These are phyloP conservation scores for Cytospora chrysosperma DNA, from an alignment of 2,329 filamentous ascomycete species.

Conservation along the genomic window DNA sequence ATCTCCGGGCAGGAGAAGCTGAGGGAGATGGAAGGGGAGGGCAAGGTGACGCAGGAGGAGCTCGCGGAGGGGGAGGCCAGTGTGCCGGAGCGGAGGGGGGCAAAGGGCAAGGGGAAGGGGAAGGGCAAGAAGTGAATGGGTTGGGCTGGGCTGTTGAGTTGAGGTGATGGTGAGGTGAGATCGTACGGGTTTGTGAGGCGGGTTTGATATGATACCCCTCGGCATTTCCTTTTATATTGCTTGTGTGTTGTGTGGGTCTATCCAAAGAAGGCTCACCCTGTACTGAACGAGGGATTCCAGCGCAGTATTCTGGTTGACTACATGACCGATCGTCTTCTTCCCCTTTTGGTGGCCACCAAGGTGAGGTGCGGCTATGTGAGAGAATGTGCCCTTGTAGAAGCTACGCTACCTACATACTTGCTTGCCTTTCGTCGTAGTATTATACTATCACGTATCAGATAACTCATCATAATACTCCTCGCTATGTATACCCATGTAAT, in stretches of 20 bases:
- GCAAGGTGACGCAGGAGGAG: conserved; percentile 64
- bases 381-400: not conserved
- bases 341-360: not conserved
- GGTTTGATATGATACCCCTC: not conserved
- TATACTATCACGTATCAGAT: no score
- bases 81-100: conserved; percentile 53
- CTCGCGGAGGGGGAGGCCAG: conserved; percentile 70
- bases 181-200: not conserved
- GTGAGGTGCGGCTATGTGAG: not conserved
- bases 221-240: not conserved
- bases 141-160: no score
- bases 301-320: not conserved
- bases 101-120: conserved; percentile 49
- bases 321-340: not conserved
- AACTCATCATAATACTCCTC: no score
- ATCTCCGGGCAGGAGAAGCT: conserved; percentile 82
- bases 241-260: not conserved
- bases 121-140: conserved; percentile 45
- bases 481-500: no score
- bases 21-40: conserved; percentile 64
- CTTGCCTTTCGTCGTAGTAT: no score
- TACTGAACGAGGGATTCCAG: not conserved
- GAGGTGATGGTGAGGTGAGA: not conserved
- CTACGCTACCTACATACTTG: no score
- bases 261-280: not conserved